Conservation (phyloP, 225 moss, liverwort and hornwort species). For the Bryum argenteum region DNA sequence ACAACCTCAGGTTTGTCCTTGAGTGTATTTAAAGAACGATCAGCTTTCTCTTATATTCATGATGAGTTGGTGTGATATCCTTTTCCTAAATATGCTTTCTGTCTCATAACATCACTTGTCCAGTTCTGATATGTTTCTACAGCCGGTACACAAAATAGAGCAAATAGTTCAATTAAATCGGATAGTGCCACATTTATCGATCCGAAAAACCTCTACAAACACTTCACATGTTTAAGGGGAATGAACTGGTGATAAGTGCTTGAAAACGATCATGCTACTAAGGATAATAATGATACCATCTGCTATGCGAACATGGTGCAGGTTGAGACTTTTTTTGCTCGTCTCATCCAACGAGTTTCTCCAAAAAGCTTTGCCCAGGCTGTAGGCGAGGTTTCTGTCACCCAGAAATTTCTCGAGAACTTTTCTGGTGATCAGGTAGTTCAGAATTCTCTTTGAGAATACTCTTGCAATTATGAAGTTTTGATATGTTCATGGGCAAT, state of each 20-base stretch:
- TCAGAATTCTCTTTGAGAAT: constrained; percentile 12
- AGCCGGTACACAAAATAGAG: constrained; percentile 8
- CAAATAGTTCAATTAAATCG: constrained; percentile 6
- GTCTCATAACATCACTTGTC: background rate
- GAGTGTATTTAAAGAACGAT: background rate
- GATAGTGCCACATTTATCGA: background rate
- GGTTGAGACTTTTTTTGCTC: constrained; percentile 90
- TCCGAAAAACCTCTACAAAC: background rate
- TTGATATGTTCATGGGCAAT: background rate
- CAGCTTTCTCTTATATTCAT: background rate
- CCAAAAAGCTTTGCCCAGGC: constrained; percentile 97
- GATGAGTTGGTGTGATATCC: constrained; percentile 2
- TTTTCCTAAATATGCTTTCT: constrained; percentile 9
- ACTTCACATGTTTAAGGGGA: constrained; percentile 10
- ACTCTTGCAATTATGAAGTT: background rate
- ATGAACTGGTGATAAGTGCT: constrained; percentile 6
- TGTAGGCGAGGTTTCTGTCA: constrained; percentile 81
- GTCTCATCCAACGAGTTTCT: constrained; percentile 92
- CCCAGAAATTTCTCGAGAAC: constrained; percentile 97
- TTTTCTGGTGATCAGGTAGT: constrained; percentile 98
- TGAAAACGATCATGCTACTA: constrained; percentile 14
- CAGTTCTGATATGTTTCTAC: constrained; percentile 15
- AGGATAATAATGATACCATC: constrained; percentile 6
- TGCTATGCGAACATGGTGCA: constrained; percentile 29
- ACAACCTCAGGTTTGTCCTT: constrained; percentile 74